A percentile compares a stretch with the other conserved stretches of the same genome.
phyloP scores from a whole-genome alignment of 208 protist species.

The Acanthamoeba polyphaga region DNA sequence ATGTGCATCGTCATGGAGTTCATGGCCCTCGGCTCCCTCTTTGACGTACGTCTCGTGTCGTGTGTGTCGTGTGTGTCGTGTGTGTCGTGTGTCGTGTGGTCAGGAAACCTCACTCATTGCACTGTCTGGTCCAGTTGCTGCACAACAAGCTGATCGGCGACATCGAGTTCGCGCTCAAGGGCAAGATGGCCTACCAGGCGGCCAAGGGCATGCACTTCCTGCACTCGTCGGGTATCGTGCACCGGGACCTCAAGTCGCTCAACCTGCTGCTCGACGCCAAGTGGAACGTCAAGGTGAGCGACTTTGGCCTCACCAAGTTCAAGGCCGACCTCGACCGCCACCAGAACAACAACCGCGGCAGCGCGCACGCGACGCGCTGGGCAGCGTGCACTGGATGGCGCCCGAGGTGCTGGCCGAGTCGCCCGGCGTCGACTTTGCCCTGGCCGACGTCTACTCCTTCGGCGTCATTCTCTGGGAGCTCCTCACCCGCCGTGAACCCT shows the following conservation, averaged over 20 bases:
- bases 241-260: constrained; percentile 27
- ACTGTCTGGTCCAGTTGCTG: background rate
- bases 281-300: constrained; percentile 10
- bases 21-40: constrained; percentile 57
- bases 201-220: constrained; percentile 43
- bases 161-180: background rate
- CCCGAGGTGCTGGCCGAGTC: constrained; percentile 56
- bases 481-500: constrained; percentile 56
- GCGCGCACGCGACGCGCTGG: background rate
- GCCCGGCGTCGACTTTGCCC: background rate
- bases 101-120: too few species aligned
- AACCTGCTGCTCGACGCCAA: constrained; percentile 13
- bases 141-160: constrained; percentile 48
- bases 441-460: constrained; percentile 59
- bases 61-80: too few species aligned
- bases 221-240: constrained; percentile 29
- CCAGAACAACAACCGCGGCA: background rate
- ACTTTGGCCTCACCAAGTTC: constrained; percentile 21
- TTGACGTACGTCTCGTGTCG: background rate
- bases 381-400: constrained; percentile 55
- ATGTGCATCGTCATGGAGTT: constrained; percentile 71
- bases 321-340: background rate
- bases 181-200: background rate
- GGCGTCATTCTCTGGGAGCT: constrained; percentile 70
- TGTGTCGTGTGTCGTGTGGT: too few species aligned